These are phyloP conservation scores for Pelargonium nanum DNA, from an alignment of 345 rosid species.

Conservation along the genomic window DNA sequence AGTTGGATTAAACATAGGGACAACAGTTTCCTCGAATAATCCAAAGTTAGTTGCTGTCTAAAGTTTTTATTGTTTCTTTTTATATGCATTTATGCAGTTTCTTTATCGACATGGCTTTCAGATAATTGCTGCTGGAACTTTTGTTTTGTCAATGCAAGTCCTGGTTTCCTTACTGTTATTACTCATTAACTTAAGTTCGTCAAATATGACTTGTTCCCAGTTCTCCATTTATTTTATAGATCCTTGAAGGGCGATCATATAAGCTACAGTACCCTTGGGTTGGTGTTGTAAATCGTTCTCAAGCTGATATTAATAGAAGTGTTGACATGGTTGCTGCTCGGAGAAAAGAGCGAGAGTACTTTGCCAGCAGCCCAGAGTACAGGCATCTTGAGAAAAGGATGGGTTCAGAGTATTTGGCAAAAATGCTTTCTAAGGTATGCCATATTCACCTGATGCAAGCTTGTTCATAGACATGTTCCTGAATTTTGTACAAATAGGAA, in stretches of 20 bases:
- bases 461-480: neutral
- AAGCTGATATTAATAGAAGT: conserved; percentile 91
- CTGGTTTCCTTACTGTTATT: neutral
- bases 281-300: conserved; percentile 97
- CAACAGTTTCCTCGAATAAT: neutral
- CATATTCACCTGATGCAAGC: neutral
- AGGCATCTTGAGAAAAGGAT: conserved; percentile 66
- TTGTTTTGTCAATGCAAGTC: neutral
- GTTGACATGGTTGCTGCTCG: conserved; percentile 99
- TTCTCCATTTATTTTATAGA: conserved; percentile 31
- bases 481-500: neutral
- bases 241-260: conserved; percentile 85
- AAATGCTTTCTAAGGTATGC: conserved; percentile 87
- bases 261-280: conserved; percentile 87
- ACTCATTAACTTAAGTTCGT: conserved; percentile 4
- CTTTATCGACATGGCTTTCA: neutral
- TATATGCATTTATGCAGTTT: neutral
- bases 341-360: conserved; percentile 77
- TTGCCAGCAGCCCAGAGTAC: conserved; percentile 50
- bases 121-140: neutral
- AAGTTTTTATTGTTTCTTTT: too few relatives aligned
- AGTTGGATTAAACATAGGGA: neutral
- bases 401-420: conserved; percentile 91
- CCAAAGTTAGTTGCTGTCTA: too few relatives aligned
- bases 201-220: conserved; percentile 8